Evolutionary conservation across 2,329 filamentous ascomycete species (phyloP).

Genomic region (Aureobasidium sp.): DNA sequence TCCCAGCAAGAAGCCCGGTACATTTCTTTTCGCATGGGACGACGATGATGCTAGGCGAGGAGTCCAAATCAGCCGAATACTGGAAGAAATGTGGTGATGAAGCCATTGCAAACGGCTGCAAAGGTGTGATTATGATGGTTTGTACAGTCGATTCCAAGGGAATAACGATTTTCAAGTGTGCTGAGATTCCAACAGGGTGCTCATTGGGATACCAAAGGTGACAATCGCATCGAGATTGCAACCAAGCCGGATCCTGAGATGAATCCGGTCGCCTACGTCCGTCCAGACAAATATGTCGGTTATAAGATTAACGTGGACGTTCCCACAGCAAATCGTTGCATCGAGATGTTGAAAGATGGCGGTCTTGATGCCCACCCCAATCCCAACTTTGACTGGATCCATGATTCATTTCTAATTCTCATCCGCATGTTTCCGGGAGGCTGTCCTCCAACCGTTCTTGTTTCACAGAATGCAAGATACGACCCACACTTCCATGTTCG

Average conservation of each 20-base stretch:
- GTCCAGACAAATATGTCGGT: conserved; percentile 56
- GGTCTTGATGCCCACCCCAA: conserved; percentile 52
- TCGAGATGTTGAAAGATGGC: conserved; percentile 42
- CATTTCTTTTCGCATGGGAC: conserved; percentile 65
- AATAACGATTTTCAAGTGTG: no score
- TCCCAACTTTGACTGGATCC: conserved; percentile 60
- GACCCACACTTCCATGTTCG: conserved; percentile 52
- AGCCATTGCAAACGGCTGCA: conserved; percentile 52
- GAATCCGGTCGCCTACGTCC: conserved; percentile 59
- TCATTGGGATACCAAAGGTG: conserved; percentile 55
- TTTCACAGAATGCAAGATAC: conserved; percentile 49
- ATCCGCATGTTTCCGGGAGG: conserved; percentile 60
- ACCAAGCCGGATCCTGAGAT: conserved; percentile 55
- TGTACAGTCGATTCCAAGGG: no score
- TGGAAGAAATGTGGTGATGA: conserved; percentile 61
- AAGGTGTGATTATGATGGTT: conserved; percentile 61
- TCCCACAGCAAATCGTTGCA: conserved; percentile 43
- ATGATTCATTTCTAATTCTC: conserved; percentile 62
- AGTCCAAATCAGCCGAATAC: conserved; percentile 54
- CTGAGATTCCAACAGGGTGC: conserved; percentile 43
- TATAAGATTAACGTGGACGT: conserved; percentile 59
- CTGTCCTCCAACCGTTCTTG: conserved; percentile 58
- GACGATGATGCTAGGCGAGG: conserved; percentile 64
- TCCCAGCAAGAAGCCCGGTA: no score
- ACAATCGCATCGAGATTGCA: conserved; percentile 50